Evolutionary conservation across 164 flowering plant species (phyloP).

Genomic region (Umbilicus rupestris): DNA sequence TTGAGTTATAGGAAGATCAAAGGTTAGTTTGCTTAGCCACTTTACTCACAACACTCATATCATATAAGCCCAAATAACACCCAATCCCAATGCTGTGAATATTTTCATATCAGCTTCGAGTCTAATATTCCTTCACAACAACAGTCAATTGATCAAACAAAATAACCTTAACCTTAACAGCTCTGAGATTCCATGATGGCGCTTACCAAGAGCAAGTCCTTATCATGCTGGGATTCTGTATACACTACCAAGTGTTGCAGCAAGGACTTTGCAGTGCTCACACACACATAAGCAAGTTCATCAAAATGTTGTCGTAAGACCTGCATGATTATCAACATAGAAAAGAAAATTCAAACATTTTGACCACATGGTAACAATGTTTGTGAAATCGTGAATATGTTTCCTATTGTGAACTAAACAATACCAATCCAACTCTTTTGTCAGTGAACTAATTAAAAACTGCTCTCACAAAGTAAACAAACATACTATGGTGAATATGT

Average conservation of each 20-base stretch:
- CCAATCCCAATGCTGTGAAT: neutral
- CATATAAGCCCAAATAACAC: neutral
- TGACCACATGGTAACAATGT: neutral
- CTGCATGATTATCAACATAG: constrained; percentile 21
- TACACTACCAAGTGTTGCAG: constrained; percentile 49
- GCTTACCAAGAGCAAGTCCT: constrained; percentile 58
- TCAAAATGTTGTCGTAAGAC: constrained; percentile 51
- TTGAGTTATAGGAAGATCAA: neutral
- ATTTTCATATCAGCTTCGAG: neutral
- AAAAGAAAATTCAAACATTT: neutral
- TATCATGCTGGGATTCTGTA: constrained; percentile 54
- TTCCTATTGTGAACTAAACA: neutral
- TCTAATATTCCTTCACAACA: neutral
- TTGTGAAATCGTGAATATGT: neutral
- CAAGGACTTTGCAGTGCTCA: constrained; percentile 27
- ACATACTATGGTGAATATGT: neutral
- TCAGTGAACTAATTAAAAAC: too few species aligned
- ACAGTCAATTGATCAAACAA: neutral
- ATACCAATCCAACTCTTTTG: too few species aligned
- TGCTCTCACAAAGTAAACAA: too few species aligned
- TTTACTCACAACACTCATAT: neutral
- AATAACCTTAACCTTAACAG: neutral
- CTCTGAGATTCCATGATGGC: neutral
- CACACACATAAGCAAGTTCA: constrained; percentile 55
- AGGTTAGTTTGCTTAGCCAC: neutral